A percentile compares a stretch with the other conserved stretches of the same genome.
These are phyloP conservation scores for Acer negundo DNA, from an alignment of 345 rosid species.

Conservation along the genomic window DNA sequence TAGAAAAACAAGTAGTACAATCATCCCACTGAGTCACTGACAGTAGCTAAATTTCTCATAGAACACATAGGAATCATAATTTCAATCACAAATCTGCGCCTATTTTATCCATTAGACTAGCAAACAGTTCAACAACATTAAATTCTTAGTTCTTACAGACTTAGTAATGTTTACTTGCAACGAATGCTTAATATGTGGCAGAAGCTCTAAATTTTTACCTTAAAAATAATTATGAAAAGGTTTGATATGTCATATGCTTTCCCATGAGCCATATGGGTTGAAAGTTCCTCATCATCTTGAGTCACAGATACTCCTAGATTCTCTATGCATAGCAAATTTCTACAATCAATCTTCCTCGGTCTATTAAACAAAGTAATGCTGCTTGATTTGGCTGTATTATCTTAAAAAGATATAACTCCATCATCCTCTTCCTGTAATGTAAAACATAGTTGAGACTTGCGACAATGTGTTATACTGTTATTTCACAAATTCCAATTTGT, in stretches of 20 bases:
- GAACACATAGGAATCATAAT: not conserved
- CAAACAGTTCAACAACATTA: not conserved
- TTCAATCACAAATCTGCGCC: not conserved
- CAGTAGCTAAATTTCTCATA: not conserved
- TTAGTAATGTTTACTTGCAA: not conserved
- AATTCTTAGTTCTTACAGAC: not conserved
- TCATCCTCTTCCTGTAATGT: not conserved
- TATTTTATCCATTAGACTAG: not conserved
- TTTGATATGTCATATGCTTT: not conserved
- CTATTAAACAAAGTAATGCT: not conserved
- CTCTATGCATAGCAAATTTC: not conserved
- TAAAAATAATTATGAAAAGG: not conserved
- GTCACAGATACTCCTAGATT: not conserved
- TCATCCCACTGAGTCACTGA: not conserved
- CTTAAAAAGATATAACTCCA: not conserved
- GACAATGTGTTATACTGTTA: not conserved
- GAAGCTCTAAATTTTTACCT: not conserved
- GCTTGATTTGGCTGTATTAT: not conserved
- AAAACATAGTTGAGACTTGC: constrained; percentile 1
- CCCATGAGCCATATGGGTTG: not conserved
- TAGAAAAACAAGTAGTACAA: not conserved
- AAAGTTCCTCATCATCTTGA: not conserved
- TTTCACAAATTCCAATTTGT: not conserved
- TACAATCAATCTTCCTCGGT: not conserved
- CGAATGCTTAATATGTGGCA: not conserved